phyloP scores from a whole-genome alignment of 192 early-diverging fungal genomes.

The Fimicolochytrium jonesii region DNA sequence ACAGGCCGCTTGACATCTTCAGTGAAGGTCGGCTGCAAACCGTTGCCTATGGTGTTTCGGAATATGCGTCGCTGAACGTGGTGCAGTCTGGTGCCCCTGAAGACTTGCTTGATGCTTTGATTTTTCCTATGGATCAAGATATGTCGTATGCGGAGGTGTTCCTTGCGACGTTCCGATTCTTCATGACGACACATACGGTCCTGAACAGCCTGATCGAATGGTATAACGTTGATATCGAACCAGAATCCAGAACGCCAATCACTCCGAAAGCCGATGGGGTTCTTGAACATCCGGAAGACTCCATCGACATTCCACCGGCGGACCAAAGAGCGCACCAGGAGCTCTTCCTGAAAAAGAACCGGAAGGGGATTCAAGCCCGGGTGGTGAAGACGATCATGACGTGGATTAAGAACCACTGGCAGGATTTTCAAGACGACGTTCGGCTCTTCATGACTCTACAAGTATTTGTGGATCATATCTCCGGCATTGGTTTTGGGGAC shows the following conservation, averaged over 20 bases:
- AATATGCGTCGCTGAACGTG: constrained; percentile 23
- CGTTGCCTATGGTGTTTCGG: constrained; percentile 15
- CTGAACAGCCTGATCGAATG: constrained; percentile 47
- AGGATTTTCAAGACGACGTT: constrained; percentile 42
- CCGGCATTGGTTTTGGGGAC: constrained; percentile 44
- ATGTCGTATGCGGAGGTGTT: constrained; percentile 54
- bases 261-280: background rate
- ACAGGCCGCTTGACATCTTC: constrained; percentile 18
- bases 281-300: background rate
- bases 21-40: constrained; percentile 26
- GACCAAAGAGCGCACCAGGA: background rate
- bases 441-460: constrained; percentile 34
- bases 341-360: constrained; percentile 34
- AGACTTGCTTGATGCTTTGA: constrained; percentile 43
- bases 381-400: constrained; percentile 36
- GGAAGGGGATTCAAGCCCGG: constrained; percentile 40
- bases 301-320: too few relatives aligned
- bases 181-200: constrained; percentile 30
- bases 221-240: constrained; percentile 52
- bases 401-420: constrained; percentile 58
- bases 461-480: constrained; percentile 43
- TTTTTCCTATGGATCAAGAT: constrained; percentile 49
- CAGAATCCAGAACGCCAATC: background rate
- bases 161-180: constrained; percentile 50
- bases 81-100: constrained; percentile 30